phyloP scores from a whole-genome alignment of 2,329 filamentous ascomycete genomes.

The Colletotrichum sp. region DNA sequence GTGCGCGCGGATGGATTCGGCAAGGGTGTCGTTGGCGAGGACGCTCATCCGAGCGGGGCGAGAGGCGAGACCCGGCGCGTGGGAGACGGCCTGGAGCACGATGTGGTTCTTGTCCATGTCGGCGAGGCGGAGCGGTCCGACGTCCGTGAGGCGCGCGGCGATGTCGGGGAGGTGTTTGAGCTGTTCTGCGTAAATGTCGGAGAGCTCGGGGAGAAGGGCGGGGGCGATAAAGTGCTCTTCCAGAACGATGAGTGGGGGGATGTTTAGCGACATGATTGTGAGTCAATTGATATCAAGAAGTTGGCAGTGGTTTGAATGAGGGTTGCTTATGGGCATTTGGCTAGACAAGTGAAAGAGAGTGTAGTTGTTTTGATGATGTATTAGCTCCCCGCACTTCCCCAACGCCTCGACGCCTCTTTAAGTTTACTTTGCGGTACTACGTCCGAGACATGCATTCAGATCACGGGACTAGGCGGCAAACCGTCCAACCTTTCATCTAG shows the following conservation, averaged over 20 bases:
- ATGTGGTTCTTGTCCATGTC: constrained; percentile 29
- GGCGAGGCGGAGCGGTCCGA: constrained; percentile 24
- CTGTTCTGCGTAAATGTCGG: constrained; percentile 22
- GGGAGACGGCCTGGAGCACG: constrained; percentile 19
- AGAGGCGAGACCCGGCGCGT: constrained; percentile 9
- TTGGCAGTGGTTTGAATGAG: not conserved
- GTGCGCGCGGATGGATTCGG: constrained; percentile 16
- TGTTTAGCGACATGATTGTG: not conserved
- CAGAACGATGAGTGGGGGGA: constrained; percentile 40
- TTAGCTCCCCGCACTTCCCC: not conserved
- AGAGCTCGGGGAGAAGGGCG: constrained; percentile 14
- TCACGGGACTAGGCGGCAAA: not conserved
- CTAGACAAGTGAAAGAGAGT: not conserved
- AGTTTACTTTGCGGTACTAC: not conserved
- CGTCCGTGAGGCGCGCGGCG: constrained; percentile 26
- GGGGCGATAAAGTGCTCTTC: constrained; percentile 43
- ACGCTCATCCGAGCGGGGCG: constrained; percentile 22
- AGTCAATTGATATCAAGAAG: not conserved
- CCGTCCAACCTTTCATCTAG: not conserved
- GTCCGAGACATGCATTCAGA: not conserved
- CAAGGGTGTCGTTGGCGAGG: constrained; percentile 27
- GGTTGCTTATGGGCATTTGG: not conserved
- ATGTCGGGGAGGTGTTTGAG: constrained; percentile 24
- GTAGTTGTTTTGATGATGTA: not conserved
- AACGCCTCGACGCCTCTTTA: not conserved